Base-by-base conservation (phyloP, 2,329 filamentous ascomycete genomes). In the Dothistroma pini region DNA sequence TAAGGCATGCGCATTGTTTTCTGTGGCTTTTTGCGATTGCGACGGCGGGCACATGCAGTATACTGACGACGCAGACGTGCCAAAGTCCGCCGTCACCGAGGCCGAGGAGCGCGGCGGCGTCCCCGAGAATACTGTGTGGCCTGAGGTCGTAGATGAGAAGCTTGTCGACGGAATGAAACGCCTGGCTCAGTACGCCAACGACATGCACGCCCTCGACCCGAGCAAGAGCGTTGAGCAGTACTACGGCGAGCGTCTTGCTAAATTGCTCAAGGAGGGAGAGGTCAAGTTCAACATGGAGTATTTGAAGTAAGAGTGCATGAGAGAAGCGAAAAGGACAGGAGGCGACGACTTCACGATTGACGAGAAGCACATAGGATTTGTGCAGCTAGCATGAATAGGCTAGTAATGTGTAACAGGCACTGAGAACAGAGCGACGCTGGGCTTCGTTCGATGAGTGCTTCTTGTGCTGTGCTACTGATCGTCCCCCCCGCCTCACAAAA, bases 111-210 rank as follows among this genome's bases (percentile, higher is more conserved):
- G 49, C 21, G 58, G 59, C 31, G 47, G 61, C 34, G 55, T 59
- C 19, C 59, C 60, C 2, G 74, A 76, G 65, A 61, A 69, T 41
- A 67, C 57, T 50, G 68, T 66, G 35, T 75, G 74, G 74, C 65
- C 63, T 3, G 62, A 67, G 2, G 63, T 71, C n/a, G 69, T 74
- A 6, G 68, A 72, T 52, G 69, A 72, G 14, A 70, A 72, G 31
- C 53, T 75, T 8, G 58, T 59, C 11, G 60, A 59, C 6, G 70
- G 60, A 11, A 59, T 76, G 11, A 61, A 66, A 49, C 72, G 74
- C 31, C 63, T 76, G 9, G 67, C 63, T 5, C 70, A 70, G 61
- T 62, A 73, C 7, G 74, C 74, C 2, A 54, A 64, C 8, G 74
- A 75, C 57, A 68, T 72, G 62, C 62, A 71, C 58, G 61, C 66